Base-by-base conservation (phyloP, 805 yeast genomes). In the Metschnikowia gruessii region DNA sequence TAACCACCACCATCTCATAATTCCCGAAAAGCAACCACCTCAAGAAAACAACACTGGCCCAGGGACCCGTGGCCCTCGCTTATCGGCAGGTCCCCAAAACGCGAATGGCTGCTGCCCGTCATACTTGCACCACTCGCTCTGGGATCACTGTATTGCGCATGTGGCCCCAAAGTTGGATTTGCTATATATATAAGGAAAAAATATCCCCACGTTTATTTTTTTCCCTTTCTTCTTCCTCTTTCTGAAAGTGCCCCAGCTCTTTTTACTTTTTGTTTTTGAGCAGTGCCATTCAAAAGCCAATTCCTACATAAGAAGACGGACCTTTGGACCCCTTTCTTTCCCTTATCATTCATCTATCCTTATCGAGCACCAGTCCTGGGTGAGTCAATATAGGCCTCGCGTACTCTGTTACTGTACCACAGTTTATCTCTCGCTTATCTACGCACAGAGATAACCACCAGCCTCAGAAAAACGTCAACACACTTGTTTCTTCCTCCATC, bases 131-230 rank as follows among this genome's bases (percentile, higher is more conserved):
- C 30, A 15, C 11, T 16, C 5, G 28, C 30, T 6, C 22, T 34
- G 43, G 48, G 37, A 26, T 40, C 39, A 40, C 43, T 44, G 43
- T 34, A 28, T 39, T 39, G 48, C 48, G 48, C 48, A 44, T 44
- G 48, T 44, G 48, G 48, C 43, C 43, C 37, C 26, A 35, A 17
- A 19, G 7, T 16, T 16, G 24, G n/a, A 26, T 26, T 26, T 19
- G 19, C 37, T 34, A 34, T 34, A 15, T n/a, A 17, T 32, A 34
- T 16, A 12, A 34, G 24, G 33, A 13, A 12, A 34, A 18, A 15
- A 13, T 9, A 15, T 15, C 33, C 38, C 44, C 38, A 18, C 26
- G 44, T 33, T 34, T 34, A n/a, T 15, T 18, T 21, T 16, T 16
- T 8, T 26, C 4, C 9, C 3, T 7, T 21, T 13, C 33, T 4